Percentiles rank a stretch among this genome's conserved stretches.
These are phyloP conservation scores for Saccharomycopsis olivae DNA, from an alignment of 805 yeast species.

Conservation along the genomic window DNA sequence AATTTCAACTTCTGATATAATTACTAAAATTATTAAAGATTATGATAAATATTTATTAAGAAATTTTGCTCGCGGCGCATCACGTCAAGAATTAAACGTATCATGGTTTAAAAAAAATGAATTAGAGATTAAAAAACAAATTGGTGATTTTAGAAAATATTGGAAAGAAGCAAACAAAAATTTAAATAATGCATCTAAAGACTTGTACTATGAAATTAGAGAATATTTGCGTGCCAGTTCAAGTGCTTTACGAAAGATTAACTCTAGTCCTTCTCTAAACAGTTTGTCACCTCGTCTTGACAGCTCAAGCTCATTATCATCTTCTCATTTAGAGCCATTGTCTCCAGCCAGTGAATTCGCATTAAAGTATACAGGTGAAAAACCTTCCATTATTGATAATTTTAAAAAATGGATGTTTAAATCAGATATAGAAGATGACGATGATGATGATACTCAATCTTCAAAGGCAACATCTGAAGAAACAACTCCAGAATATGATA, in stretches of 20 bases:
- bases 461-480: constrained; percentile 3
- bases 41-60: constrained; percentile 95
- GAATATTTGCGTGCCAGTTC: constrained; percentile 51
- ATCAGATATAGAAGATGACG: constrained; percentile 10
- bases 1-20: constrained; percentile 89
- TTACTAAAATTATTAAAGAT: constrained; percentile 88
- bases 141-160: constrained; percentile 75
- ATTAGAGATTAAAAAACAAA: constrained; percentile 84
- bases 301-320: constrained; percentile 19
- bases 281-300: constrained; percentile 20
- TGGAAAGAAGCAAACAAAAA: constrained; percentile 67
- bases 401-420: constrained; percentile 29
- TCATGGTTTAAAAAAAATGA: constrained; percentile 97
- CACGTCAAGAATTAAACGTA: constrained; percentile 91
- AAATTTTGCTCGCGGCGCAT: constrained; percentile 95
- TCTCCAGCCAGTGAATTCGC: constrained; percentile 65
- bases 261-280: constrained; percentile 14
- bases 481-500: constrained; percentile 6
- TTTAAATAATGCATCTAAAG: constrained; percentile 64
- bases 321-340: constrained; percentile 18
- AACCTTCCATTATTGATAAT: constrained; percentile 25
- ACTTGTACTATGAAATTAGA: constrained; percentile 75
- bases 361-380: constrained; percentile 49
- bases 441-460: neutral
- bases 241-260: constrained; percentile 18